phyloP scores from a whole-genome alignment of 2,329 filamentous ascomycete species.

The Paecilomyces variotii region DNA sequence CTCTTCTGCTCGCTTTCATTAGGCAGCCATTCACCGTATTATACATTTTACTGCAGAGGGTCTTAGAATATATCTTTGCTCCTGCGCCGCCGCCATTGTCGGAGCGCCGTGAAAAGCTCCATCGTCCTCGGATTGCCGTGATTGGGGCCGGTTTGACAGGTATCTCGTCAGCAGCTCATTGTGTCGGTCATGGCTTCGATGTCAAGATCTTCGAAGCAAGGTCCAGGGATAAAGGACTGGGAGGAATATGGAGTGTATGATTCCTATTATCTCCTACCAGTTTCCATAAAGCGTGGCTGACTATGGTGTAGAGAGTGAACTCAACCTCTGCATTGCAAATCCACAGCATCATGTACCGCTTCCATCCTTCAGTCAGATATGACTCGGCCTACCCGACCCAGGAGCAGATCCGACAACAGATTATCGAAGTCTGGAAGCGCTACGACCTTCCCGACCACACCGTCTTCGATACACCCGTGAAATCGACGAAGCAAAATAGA shows the following conservation, averaged over 20 bases:
- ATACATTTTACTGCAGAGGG: neutral
- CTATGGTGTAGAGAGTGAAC: slow-evolving; percentile 58
- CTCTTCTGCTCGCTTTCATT: neutral
- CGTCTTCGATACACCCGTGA: slow-evolving; percentile 61
- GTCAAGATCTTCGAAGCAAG: slow-evolving; percentile 71
- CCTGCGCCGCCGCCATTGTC: slow-evolving; percentile 57
- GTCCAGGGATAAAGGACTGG: slow-evolving; percentile 51
- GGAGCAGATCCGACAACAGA: slow-evolving; percentile 65
- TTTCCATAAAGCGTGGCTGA: neutral
- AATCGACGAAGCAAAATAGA: slow-evolving; percentile 60
- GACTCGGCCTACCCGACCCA: slow-evolving; percentile 68
- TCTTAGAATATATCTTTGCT: slow-evolving; percentile 49
- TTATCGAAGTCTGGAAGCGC: slow-evolving; percentile 63
- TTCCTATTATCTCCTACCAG: neutral
- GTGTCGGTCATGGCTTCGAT: slow-evolving; percentile 78
- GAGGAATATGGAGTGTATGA: slow-evolving; percentile 72
- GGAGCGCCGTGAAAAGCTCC: slow-evolving; percentile 31
- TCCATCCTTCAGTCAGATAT: slow-evolving; percentile 73
- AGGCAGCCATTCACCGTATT: neutral
- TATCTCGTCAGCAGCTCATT: slow-evolving; percentile 72
- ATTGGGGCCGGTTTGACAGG: slow-evolving; percentile 67
- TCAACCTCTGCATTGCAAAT: slow-evolving; percentile 77
- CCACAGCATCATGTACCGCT: slow-evolving; percentile 80
- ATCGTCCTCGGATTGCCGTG: slow-evolving; percentile 58
- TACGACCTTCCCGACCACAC: slow-evolving; percentile 67